phyloP scores from a whole-genome alignment of 108 stramenopile species.

The Craspedostauros australis region DNA sequence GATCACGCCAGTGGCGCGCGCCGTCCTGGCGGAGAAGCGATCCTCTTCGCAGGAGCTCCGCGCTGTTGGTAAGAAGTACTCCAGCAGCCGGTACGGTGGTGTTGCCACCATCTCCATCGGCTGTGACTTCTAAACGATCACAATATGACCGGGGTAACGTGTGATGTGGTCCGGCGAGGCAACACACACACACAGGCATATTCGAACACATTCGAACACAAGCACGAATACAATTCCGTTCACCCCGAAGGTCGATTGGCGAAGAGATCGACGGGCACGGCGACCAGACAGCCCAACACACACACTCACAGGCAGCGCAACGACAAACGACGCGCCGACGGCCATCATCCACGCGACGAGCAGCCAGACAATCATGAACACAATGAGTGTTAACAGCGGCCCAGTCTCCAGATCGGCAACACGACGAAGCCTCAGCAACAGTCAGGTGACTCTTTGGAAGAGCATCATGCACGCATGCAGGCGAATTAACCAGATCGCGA shows the following conservation, averaged over 20 bases:
- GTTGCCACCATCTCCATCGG: constrained; percentile 58
- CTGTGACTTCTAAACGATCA: constrained; percentile 33
- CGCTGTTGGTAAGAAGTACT: constrained; percentile 88
- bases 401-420: too few species aligned
- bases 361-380: background rate
- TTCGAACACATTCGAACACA: background rate
- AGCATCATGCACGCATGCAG: too few species aligned
- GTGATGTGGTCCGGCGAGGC: background rate
- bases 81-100: constrained; percentile 63
- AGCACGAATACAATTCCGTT: background rate
- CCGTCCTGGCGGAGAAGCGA: constrained; percentile 52
- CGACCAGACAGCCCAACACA: background rate
- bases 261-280: too few species aligned
- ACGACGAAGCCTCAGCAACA: background rate
- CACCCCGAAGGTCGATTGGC: too few species aligned
- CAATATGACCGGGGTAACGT: too few species aligned
- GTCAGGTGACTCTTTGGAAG: constrained; percentile 12
- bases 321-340: background rate
- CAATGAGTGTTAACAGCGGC: too few species aligned
- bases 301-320: constrained; percentile 22
- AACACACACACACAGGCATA: background rate
- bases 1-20: constrained; percentile 67
- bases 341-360: background rate
- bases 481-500: too few species aligned
- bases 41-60: constrained; percentile 49